Conservation (phyloP, 805 yeast species). For the Clavispora santaluciae region DNA sequence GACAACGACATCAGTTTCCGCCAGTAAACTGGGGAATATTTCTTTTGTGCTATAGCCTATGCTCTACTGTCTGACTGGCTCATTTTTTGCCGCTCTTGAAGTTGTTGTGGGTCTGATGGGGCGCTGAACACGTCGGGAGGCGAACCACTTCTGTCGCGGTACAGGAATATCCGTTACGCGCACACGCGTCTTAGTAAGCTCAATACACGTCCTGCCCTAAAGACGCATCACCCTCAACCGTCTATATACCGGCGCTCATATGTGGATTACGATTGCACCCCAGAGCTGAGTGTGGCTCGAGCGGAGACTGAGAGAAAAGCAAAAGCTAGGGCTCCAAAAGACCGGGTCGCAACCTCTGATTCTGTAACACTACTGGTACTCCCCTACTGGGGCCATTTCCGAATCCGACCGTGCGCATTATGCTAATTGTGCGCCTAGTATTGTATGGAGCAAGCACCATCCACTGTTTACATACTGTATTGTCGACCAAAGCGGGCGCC, state of each 20-base stretch:
- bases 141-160: not conserved
- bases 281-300: too few species aligned
- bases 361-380: too few species aligned
- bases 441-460: not conserved
- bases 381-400: too few species aligned
- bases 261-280: too few species aligned
- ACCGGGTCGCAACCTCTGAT: too few species aligned
- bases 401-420: too few species aligned
- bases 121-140: too few species aligned
- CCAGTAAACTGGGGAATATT: too few species aligned
- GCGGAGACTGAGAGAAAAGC: too few species aligned
- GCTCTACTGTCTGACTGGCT: not conserved
- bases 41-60: not conserved
- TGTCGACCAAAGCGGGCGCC: not conserved
- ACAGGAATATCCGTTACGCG: slow-evolving; percentile 2
- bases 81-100: not conserved
- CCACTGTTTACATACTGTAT: not conserved
- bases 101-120: not conserved
- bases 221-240: not conserved
- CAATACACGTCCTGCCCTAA: not conserved
- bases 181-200: slow-evolving; percentile 3
- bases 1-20: too few species aligned
- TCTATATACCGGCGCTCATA: too few species aligned
- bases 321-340: too few species aligned
- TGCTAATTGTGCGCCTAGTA: not conserved